Evolutionary conservation across 768 basidiomycete species (phyloP).

Genomic region (Mycena indigotica): DNA sequence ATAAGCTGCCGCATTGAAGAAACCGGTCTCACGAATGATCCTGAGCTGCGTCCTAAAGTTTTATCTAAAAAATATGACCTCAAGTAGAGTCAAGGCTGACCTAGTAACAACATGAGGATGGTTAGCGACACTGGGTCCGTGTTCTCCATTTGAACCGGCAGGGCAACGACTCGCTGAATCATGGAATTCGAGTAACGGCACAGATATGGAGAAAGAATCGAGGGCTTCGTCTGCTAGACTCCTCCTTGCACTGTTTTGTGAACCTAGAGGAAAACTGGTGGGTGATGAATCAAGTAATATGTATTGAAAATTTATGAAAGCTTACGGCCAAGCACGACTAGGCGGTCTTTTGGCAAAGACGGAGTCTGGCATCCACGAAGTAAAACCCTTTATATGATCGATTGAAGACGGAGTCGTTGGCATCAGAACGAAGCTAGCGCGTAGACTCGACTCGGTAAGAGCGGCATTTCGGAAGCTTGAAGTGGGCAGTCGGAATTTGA

Average conservation of each 20-base stretch:
- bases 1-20: not conserved
- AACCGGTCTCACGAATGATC: not conserved
- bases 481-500: constrained; percentile 7
- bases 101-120: not conserved
- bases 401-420: not conserved
- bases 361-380: not conserved
- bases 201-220: not conserved
- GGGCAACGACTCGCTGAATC: not conserved
- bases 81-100: not conserved
- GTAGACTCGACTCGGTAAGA: not conserved
- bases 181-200: not conserved
- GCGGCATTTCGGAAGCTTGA: not conserved
- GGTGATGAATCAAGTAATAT: no score
- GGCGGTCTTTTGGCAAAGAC: not conserved
- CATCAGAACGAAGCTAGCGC: not conserved
- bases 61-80: not conserved
- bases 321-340: not conserved
- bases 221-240: not conserved
- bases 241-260: not conserved
- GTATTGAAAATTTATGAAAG: not conserved
- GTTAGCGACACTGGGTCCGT: not conserved
- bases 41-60: not conserved
- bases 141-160: not conserved
- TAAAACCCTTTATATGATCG: not conserved
- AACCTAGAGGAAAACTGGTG: no score